Percentiles rank a stretch among this genome's conserved stretches.
Evolutionary conservation across 1,284 basidiomycete species (phyloP).

Genomic region (Paramarasmius palmivorus): DNA sequence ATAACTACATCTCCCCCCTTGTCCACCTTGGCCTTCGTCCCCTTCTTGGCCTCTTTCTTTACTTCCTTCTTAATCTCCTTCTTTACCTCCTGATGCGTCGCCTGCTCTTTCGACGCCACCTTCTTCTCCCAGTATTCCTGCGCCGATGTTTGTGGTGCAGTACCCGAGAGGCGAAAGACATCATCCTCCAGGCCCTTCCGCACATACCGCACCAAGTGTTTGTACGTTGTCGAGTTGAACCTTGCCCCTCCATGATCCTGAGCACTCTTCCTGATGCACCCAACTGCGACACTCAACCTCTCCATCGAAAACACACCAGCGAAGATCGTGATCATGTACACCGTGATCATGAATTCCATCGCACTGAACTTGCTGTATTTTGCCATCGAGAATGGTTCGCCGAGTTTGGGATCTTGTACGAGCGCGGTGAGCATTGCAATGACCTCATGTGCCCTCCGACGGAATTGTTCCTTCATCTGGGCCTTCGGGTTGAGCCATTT

Average conservation of each 20-base stretch:
- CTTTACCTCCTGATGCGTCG: no score
- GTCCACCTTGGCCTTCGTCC: neutral
- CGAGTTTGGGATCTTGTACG: neutral
- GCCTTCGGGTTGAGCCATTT: slow-evolving; percentile 5
- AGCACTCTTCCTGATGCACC: neutral
- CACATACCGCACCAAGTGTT: neutral
- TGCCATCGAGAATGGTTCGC: neutral
- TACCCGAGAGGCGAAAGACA: no score
- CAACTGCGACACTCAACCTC: neutral
- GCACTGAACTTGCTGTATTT: neutral
- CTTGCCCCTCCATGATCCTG: neutral
- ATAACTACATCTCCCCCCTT: no score
- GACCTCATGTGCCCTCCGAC: neutral
- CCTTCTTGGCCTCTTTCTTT: neutral
- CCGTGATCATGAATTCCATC: neutral
- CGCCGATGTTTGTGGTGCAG: no score
- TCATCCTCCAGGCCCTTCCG: neutral
- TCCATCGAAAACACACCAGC: neutral
- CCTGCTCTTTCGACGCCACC: no score
- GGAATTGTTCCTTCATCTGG: neutral
- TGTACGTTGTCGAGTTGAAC: neutral
- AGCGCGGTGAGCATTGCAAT: neutral
- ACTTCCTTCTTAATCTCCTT: neutral
- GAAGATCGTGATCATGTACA: neutral
- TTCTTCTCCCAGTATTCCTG: no score